phyloP scores from a whole-genome alignment of 345 rosid genomes.

The Salix exigua region DNA sequence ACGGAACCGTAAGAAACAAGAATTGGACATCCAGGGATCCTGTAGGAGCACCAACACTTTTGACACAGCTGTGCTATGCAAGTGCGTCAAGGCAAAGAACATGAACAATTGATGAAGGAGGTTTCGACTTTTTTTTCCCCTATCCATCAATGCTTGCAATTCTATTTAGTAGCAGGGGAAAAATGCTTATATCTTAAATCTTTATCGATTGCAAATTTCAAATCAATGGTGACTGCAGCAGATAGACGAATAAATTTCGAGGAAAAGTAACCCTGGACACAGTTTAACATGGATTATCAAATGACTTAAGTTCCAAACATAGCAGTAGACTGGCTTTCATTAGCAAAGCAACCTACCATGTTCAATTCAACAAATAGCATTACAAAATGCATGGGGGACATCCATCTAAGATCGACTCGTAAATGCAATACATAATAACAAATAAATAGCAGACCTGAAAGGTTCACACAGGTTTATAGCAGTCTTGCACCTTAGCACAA shows the following conservation, averaged over 20 bases:
- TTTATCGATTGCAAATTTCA: background rate
- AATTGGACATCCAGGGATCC: background rate
- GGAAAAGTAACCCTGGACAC: background rate
- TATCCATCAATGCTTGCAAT: too few species aligned
- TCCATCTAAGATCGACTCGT: background rate
- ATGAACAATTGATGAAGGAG: background rate
- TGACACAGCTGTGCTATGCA: background rate
- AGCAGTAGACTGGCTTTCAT: background rate
- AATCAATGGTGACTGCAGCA: background rate
- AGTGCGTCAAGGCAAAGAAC: background rate
- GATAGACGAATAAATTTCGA: background rate
- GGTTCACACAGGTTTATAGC: background rate
- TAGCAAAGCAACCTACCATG: background rate
- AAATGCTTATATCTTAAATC: background rate
- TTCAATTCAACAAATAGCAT: background rate
- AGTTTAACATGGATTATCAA: background rate
- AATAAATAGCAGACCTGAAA: background rate
- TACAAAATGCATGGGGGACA: background rate
- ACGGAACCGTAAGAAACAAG: background rate
- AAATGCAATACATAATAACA: background rate
- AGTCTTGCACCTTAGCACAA: slow-evolving; percentile 19
- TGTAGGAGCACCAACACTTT: background rate
- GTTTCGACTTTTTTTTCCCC: too few species aligned
- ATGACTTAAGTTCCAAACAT: background rate
- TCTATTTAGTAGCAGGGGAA: too few species aligned